Conservation (phyloP, 805 yeast species). For the Barnettozyma wickerhamii region DNA sequence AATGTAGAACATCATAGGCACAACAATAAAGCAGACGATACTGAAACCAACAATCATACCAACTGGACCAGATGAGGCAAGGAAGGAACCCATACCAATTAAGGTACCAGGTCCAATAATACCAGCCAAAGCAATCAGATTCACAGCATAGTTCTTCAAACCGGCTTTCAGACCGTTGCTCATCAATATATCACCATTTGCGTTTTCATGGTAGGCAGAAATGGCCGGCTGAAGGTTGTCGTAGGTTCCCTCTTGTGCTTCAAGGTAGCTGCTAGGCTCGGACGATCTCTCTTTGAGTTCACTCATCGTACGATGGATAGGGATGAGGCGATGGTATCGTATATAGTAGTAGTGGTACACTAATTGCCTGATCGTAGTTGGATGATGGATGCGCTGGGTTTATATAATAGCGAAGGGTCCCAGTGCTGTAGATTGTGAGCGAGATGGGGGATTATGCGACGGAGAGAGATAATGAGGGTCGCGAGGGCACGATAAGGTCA, state of each 20-base stretch:
- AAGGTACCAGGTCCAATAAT: constrained; percentile 58
- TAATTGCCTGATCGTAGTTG: no score
- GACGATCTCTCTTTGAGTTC: constrained; percentile 4
- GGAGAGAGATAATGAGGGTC: neutral
- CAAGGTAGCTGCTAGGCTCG: neutral
- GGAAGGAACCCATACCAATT: constrained; percentile 49
- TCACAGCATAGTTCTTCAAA: constrained; percentile 46
- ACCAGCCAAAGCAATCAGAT: constrained; percentile 51
- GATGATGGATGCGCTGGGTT: neutral
- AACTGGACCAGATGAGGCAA: constrained; percentile 48
- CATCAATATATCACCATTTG: constrained; percentile 26
- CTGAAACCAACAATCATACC: constrained; percentile 49
- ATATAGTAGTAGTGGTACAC: no score
- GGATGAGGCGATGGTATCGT: no score
- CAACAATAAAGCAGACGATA: constrained; percentile 47
- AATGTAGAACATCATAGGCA: constrained; percentile 49
- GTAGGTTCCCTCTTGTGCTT: constrained; percentile 1
- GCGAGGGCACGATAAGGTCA: constrained; percentile 1
- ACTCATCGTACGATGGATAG: neutral
- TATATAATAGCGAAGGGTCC: neutral
- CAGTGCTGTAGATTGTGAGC: neutral
- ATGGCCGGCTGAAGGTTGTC: neutral
- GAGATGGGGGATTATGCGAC: neutral
- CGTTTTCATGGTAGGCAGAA: constrained; percentile 18
- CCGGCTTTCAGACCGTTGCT: constrained; percentile 38